These are phyloP conservation scores for Garcia nutans DNA, from an alignment of 345 rosid genomes.

Conservation along the genomic window DNA sequence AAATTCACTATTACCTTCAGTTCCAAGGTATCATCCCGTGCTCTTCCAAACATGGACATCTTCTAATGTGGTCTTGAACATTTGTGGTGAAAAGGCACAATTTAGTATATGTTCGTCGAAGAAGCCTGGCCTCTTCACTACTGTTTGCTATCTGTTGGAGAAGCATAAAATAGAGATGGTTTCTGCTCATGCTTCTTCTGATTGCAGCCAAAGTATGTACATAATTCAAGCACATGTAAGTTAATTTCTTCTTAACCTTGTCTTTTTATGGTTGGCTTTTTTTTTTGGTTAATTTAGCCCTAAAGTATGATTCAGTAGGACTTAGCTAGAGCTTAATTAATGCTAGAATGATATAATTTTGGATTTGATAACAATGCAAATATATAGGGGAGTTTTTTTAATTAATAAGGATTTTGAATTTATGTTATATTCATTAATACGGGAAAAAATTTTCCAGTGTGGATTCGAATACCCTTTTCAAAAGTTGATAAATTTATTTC, in stretches of 20 bases:
- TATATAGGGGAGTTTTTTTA: no score
- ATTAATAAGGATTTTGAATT: no score
- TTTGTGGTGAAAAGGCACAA: conserved; percentile 59
- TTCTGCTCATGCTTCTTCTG: conserved; percentile 49
- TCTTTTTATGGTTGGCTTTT: no score
- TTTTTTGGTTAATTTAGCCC: no score
- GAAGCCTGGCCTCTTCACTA: conserved; percentile 47
- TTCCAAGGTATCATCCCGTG: conserved; percentile 27
- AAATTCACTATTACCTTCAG: conserved; percentile 8
- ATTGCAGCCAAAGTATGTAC: conserved; percentile 36
- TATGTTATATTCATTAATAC: no score
- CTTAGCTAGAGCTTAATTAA: no score
- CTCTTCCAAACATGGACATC: conserved; percentile 60
- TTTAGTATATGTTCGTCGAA: conserved; percentile 50
- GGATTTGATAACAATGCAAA: no score
- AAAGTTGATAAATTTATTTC: no score
- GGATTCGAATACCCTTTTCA: no score
- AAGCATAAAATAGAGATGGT: conserved; percentile 56
- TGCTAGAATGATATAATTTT: no score
- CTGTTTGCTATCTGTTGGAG: conserved; percentile 54
- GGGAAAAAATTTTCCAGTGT: no score
- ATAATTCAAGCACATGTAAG: conserved; percentile 64
- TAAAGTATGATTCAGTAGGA: no score
- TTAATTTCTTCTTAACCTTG: not conserved
- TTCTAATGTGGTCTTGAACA: conserved; percentile 53